A percentile compares a stretch with the other conserved stretches of the same genome.
Evolutionary conservation across 257 asterid species (phyloP).

Genomic region (Coffea eugenioides): DNA sequence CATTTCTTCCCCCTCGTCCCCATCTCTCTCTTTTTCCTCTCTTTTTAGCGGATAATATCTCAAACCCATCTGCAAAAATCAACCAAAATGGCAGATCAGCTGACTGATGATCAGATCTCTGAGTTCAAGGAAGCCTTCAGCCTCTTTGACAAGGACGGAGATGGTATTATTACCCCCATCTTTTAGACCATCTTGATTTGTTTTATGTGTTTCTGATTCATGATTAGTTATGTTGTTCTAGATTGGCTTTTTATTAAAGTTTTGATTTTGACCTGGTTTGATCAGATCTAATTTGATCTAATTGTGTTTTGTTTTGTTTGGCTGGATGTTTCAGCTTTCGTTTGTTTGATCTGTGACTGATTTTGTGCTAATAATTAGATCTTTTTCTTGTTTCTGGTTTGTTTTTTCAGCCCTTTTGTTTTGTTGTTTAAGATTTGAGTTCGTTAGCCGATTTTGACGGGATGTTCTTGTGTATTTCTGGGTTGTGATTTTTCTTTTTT

Average conservation of each 20-base stretch:
- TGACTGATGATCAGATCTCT: conserved; percentile 38
- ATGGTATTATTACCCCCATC: conserved; percentile 17
- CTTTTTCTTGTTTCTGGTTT: background rate
- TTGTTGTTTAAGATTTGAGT: background rate
- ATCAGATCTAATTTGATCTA: conserved; percentile 22
- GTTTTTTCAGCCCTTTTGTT: background rate
- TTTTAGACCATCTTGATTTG: background rate
- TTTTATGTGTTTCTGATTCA: background rate
- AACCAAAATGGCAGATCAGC: conserved; percentile 32
- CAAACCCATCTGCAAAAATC: background rate
- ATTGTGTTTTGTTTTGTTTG: background rate
- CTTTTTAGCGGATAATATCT: background rate
- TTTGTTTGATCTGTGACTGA: conserved; percentile 9
- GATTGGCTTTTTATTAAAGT: background rate
- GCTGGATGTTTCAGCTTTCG: background rate
- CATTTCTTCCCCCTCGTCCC: background rate
- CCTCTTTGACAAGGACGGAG: conserved; percentile 40
- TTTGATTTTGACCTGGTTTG: background rate
- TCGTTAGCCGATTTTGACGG: background rate
- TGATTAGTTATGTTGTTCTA: background rate
- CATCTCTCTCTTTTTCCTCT: conserved; percentile 8
- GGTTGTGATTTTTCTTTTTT: background rate
- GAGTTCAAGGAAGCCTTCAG: conserved; percentile 43
- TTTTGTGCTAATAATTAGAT: background rate
- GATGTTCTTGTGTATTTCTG: background rate